Percentiles rank a stretch among this genome's conserved stretches.
phyloP scores from a whole-genome alignment of 257 asterid genomes.

The Cruciata laevipes region DNA sequence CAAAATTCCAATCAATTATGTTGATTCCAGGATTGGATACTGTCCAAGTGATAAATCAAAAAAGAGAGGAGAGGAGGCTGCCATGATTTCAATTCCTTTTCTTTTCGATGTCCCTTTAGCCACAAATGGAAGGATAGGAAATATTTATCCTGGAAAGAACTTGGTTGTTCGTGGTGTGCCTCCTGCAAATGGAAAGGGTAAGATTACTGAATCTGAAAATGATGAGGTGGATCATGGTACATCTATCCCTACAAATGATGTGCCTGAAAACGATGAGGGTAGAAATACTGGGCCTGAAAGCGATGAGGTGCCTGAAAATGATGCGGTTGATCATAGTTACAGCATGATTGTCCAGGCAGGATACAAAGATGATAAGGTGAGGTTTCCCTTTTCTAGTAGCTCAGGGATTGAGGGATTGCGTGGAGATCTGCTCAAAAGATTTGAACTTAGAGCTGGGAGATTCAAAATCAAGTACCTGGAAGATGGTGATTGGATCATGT shows the following conservation, averaged over 20 bases:
- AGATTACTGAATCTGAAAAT: neutral
- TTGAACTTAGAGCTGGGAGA: neutral
- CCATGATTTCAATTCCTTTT: neutral
- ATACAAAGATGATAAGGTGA: neutral
- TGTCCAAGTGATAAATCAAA: neutral
- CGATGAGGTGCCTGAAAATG: neutral
- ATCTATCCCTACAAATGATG: no score
- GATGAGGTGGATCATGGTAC: neutral
- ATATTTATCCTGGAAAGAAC: neutral
- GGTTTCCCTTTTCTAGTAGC: neutral
- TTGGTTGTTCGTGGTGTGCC: neutral
- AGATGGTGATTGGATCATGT: neutral
- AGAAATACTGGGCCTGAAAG: neutral
- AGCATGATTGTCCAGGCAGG: neutral
- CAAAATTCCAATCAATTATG: no score
- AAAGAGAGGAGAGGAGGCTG: neutral
- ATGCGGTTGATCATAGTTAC: no score
- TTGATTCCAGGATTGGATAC: no score
- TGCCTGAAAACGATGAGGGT: no score
- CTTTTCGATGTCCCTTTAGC: neutral
- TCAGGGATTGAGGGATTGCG: neutral
- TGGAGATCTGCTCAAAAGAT: neutral
- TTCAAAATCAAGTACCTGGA: constrained; percentile 3
- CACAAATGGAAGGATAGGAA: no score
- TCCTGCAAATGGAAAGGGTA: neutral